These are phyloP conservation scores for Epichloe uncinata DNA, from an alignment of 2,329 filamentous ascomycete genomes.

Conservation along the genomic window DNA sequence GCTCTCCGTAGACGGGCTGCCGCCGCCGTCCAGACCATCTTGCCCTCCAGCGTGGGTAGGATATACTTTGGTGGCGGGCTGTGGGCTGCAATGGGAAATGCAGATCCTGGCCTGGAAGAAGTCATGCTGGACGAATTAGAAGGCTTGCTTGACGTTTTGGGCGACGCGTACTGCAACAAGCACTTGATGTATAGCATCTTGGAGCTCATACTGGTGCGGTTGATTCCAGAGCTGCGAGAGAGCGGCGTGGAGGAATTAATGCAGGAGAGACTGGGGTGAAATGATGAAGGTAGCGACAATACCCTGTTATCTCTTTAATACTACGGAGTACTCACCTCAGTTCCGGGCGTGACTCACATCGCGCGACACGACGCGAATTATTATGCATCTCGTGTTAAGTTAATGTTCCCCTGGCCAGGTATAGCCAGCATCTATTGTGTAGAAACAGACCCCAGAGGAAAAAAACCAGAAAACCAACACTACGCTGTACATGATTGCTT, in stretches of 20 bases:
- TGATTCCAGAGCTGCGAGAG: slow-evolving; percentile 74
- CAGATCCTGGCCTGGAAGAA: slow-evolving; percentile 20
- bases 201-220: slow-evolving; percentile 65
- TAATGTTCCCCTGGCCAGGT: too few species aligned
- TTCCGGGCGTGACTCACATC: too few species aligned
- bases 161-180: slow-evolving; percentile 82
- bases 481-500: background rate
- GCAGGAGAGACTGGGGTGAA: slow-evolving; percentile 49
- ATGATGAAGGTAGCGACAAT: background rate
- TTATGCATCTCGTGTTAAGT: too few species aligned
- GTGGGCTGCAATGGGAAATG: slow-evolving; percentile 12
- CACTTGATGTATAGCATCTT: slow-evolving; percentile 74
- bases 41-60: slow-evolving; percentile 33
- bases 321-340: background rate
- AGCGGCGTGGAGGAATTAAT: slow-evolving; percentile 58
- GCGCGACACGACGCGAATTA: too few species aligned
- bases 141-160: slow-evolving; percentile 58
- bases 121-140: slow-evolving; percentile 44
- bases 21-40: slow-evolving; percentile 37
- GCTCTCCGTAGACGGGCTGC: slow-evolving; percentile 56
- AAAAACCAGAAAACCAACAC: rapidly evolving
- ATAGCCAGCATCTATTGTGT: too few species aligned
- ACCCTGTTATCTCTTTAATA: background rate
- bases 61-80: slow-evolving; percentile 35
- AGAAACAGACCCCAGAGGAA: too few species aligned